These are phyloP conservation scores for Pyricularia sp. DNA, from an alignment of 2,329 filamentous ascomycete species.

Conservation along the genomic window DNA sequence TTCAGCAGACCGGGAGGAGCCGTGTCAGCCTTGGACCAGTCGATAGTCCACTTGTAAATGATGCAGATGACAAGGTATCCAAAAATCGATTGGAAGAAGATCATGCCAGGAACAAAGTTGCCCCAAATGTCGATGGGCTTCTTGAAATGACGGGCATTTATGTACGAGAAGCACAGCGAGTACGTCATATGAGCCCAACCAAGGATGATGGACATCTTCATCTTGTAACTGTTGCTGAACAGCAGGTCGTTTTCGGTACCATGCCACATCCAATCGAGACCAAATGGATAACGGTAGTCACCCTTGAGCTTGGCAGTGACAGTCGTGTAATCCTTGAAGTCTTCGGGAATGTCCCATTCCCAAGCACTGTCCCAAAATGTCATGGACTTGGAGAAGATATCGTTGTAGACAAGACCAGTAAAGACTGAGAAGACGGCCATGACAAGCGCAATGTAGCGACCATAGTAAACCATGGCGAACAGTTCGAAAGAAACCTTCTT, in stretches of 20 bases:
- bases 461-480: slow-evolving; percentile 98
- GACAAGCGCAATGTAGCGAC: slow-evolving; percentile 95
- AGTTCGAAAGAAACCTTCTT: slow-evolving; percentile 91
- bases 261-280: slow-evolving; percentile 94
- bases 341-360: slow-evolving; percentile 62
- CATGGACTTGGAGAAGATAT: slow-evolving; percentile 89
- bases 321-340: slow-evolving; percentile 55
- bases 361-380: slow-evolving; percentile 85
- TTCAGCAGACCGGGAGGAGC: slow-evolving; percentile 84
- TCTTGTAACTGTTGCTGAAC: slow-evolving; percentile 98
- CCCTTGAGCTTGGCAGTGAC: slow-evolving; percentile 53
- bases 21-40: slow-evolving; percentile 62
- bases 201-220: slow-evolving; percentile 98
- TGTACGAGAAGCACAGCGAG: slow-evolving; percentile 82
- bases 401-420: slow-evolving; percentile 95
- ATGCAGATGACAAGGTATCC: slow-evolving; percentile 92
- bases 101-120: slow-evolving; percentile 96
- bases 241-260: slow-evolving; percentile 89
- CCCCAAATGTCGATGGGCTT: slow-evolving; percentile 92
- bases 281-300: slow-evolving; percentile 86
- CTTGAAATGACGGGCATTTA: slow-evolving; percentile 94
- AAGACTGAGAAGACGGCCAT: slow-evolving; percentile 98
- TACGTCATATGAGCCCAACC: slow-evolving; percentile 99
- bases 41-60: slow-evolving; percentile 91
- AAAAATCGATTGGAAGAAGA: slow-evolving; percentile 99